Evolutionary conservation across 176 grass and related monocot genomes (phyloP), one percentile per base, ranked within the genome.

Genomic region (Triticum dicoccoides): DNA sequence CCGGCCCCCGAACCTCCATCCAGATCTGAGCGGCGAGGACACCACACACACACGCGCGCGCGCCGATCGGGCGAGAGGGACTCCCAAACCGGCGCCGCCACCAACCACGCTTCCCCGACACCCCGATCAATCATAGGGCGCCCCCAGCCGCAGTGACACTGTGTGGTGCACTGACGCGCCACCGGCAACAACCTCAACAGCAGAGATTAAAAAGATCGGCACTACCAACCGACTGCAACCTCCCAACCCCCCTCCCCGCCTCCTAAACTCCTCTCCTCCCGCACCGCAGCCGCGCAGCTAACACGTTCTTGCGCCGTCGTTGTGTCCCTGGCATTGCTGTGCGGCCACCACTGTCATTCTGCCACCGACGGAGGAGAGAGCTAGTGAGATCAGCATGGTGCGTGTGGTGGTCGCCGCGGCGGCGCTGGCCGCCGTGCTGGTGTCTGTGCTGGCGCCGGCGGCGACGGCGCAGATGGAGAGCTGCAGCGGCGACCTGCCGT

Each of bases 401-500:
- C 72, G 62, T 7, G 58, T 42, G 51, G 61, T 12, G 74, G 61
- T 5, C 11, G 35, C 38, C 8, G 63, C 25, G 10, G 78, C 84
- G 15, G 51, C 51, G 20, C 71, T 69, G 9, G 61, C 69, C 5
- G 76, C 84, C 56, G 59, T 84, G 61, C 49, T 90, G 23, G 47
- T 52, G 0, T 77, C 69, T 5, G 85, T 78, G 47, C 61, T 81
- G 9, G 69, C 62, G 11, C 77, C 77, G 62, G 72, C 86, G 61
- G 94, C 87, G 2, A 52, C 39, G 37, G 90, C 89, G 63, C 89
- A 95, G 80, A 51, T 73, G 61, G 74, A 98, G 8, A 89, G 85
- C 76, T 98, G 94, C 86, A 80, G 39, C 67, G 33, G 42, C 63
- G 88, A 82, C 18, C 79, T 96, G 44, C 97, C 97, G 20, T 17